Evolutionary conservation across 148 eudicot genomes (phyloP), one percentile per base, ranked within the genome.

Genomic region (Persicaria maculosa): DNA sequence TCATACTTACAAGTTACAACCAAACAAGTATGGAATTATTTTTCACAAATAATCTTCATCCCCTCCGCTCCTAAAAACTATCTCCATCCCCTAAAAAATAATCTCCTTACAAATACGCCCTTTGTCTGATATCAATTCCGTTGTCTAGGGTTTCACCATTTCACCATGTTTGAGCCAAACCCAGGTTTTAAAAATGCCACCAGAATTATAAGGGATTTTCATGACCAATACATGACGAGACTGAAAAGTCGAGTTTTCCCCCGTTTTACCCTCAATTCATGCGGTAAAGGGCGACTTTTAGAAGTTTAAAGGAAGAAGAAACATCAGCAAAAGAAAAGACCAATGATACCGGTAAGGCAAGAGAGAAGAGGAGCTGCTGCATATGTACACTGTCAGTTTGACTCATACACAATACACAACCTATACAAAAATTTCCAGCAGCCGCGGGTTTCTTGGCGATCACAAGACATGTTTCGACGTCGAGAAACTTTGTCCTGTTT

Each of bases 391-490:
- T 65, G 12, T 65, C 70, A 15, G 17, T 31, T 31, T 31, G 40
- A 31, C 40, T 31, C 40, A 31, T 31, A 31, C 40, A 65, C 70
- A 65, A 65, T 15, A 59, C 2, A 83, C 86, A 86, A 71, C 80
- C 72, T 78, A 81, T 79, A 83, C 80, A 83, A 64, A 80, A 77
- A 50, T 19, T 52, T 55, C 43, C 73, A 74, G 72, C 75, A 31
- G 74, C 74, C 70, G 15, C 6, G 50, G 45, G 75, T 75, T 75
- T 79, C 82, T 71, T 70, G 78, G 72, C 75, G 69, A 76, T 69
- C 16, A 65, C 17, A 65, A 65, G 70, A 9, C 70, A 43, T 65
- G 47, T 65, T 65, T 43, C 20, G 46, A 45, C 47, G 46, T 65
- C 47, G 1, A 14, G 43, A 65, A 65, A 65, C 19, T 40, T 65